Base-by-base conservation (phyloP, 805 yeast species). In the Teunomyces pallodes region DNA sequence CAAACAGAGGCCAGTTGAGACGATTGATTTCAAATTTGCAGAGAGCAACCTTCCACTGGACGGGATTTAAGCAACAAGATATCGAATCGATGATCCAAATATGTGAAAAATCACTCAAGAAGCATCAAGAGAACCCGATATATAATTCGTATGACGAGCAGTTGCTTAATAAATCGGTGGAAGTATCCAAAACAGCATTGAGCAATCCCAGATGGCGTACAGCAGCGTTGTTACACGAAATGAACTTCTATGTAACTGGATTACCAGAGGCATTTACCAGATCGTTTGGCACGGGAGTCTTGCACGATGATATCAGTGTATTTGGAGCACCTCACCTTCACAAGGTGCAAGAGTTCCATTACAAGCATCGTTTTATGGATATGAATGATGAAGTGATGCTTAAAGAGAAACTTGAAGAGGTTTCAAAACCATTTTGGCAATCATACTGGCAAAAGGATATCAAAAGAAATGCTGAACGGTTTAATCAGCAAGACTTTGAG, bases 41-140 rank as follows among this genome's bases (percentile, higher is more conserved):
- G 60, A 71, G 84, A 49, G 82, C 86, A 0, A 82, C 90, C 0
- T 84, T 85, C 59, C 82, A 82, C 56, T 85, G 91, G 91, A 82
- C 88, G 1, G 90, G 90, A 0, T 85, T 85, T 58, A 72, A 84
- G 9, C 72, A 74, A 24, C 72, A 70, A 36, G 90, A 85, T 62
- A 69, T 85, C 27, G 79, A 79, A 43, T 69, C 76, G 17, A 68
- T 85, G 61, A 59, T 79, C 2, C 64, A 67, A 17, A 76, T 84
- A 27, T 76, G 85, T 43, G 64, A 70, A 12, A 62, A 65, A 17
- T 75, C 82, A 5, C 50, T 81, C 31, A 69, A 74, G 13, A 75
- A 74, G 49, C 55, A 56, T 29, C 55, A 59, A 10, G 50, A 54
- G 1, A 57, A 57, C 28, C 57, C 60, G 31, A 42, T 42, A 14